Evolutionary conservation across 805 yeast species (phyloP), one percentile per base, ranked within the genome.

Genomic region (Cyberlindnera nakhonratchasimensis): DNA sequence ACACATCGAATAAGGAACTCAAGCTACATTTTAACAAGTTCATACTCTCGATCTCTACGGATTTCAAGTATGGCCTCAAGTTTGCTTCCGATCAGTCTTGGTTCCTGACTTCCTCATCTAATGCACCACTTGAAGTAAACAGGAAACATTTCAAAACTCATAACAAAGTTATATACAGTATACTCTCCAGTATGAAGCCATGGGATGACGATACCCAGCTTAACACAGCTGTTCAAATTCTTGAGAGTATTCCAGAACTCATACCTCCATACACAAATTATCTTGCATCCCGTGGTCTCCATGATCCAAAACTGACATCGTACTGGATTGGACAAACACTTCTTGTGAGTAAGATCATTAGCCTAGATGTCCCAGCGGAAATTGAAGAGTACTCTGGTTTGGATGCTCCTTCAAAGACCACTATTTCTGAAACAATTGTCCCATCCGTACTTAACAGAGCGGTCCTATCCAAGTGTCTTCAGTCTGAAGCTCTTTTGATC

Each of bases 321-420:
- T 87, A 84, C 66, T 90, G 95, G 89, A 70, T 88, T 35, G 85
- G 93, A 7, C 83, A 77, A 62, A 75, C 87, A 1, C 66, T 82
- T 20, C 60, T 87, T 2, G 64, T 82, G 34, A 70, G 80, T 1
- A 76, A 78, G 43, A 69, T 86, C 6, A 70, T 86, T n/a, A 69
- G 71, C 22, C 51, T 80, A 3, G 75, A 78, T 1, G 56, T 82
- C 7, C 88, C 93, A 0, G 49, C 46, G 10, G 59, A 63, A 6
- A 59, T 70, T 29, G 33, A 42, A 11, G 48, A 48, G 3, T 56
- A 58, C 19, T 56, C 60, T 39, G 53, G 52, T 4, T 16, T 50
- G 12, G 37, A 39, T 6, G 48, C 53, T 11, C 80, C 77, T 29
- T 53, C 64, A 1, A 51, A 54, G 21, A 37, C 57, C 2, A 51